phyloP scores from a whole-genome alignment of 2,329 filamentous ascomycete genomes.

The Verticillium isaacii region DNA sequence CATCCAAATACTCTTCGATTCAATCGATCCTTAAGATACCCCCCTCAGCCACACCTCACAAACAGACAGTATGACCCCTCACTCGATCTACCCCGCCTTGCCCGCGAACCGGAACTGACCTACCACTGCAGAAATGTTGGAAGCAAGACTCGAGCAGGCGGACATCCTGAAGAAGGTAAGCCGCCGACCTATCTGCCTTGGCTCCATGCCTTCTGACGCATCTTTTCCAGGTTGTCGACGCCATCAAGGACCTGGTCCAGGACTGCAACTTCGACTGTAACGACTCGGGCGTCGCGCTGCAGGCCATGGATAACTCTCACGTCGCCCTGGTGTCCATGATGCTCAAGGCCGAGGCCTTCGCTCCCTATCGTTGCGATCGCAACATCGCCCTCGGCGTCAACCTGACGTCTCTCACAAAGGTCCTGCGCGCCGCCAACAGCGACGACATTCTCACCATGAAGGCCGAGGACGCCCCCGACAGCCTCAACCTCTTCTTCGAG shows the following conservation, averaged over 20 bases:
- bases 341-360: slow-evolving; percentile 92
- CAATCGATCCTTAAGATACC: background rate
- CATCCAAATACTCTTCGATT: background rate
- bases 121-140: slow-evolving; percentile 64
- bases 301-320: slow-evolving; percentile 99
- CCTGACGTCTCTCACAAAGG: slow-evolving; percentile 92
- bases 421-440: slow-evolving; percentile 87
- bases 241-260: slow-evolving; percentile 98
- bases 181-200: background rate
- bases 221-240: slow-evolving; percentile 75
- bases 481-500: slow-evolving; percentile 94
- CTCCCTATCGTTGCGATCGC: slow-evolving; percentile 94
- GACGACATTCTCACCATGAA: slow-evolving; percentile 95
- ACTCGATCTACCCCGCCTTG: background rate
- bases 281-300: slow-evolving; percentile 95
- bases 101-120: background rate
- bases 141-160: slow-evolving; percentile 95
- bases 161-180: slow-evolving; percentile 86
- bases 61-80: background rate
- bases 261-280: slow-evolving; percentile 99
- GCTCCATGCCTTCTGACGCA: background rate
- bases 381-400: slow-evolving; percentile 99
- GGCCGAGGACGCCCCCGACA: slow-evolving; percentile 94
- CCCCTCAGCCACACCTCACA: background rate
- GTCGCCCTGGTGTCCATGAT: slow-evolving; percentile 98